Conservation (phyloP, 1,284 basidiomycete genomes). For the Malassezia dermatis region DNA sequence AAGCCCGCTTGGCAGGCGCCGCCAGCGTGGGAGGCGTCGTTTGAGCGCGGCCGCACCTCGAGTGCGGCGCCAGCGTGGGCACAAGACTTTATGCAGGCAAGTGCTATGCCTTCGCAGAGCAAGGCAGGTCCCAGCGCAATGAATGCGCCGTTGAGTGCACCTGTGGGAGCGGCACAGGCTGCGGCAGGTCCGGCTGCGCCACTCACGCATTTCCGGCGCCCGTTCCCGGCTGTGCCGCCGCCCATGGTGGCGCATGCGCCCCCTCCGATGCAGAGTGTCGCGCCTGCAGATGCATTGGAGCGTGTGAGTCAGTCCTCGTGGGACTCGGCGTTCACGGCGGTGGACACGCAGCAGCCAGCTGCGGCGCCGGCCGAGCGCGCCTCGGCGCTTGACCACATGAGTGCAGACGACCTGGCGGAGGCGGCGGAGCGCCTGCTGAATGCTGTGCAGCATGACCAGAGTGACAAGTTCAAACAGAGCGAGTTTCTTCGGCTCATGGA, state of each 20-base stretch:
- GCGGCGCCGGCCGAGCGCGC: conserved; percentile 1
- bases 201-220: background rate
- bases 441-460: conserved; percentile 53
- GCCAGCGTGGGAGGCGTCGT: conserved; percentile 24
- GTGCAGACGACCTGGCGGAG: conserved; percentile 46
- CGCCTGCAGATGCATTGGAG: background rate
- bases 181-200: background rate
- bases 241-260: conserved; percentile 13
- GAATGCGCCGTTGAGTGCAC: background rate
- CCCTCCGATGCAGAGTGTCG: conserved; percentile 12
- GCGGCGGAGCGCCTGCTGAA: conserved; percentile 48
- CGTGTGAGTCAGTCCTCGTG: conserved; percentile 25
- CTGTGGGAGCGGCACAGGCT: background rate
- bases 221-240: background rate
- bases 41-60: conserved; percentile 15
- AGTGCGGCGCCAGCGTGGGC: conserved; percentile 25
- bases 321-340: conserved; percentile 41
- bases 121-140: background rate
- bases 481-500: conserved; percentile 78
- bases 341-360: conserved; percentile 16
- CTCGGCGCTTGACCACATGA: conserved; percentile 18
- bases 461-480: conserved; percentile 78
- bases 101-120: background rate
- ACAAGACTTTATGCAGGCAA: conserved; percentile 24
- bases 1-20: conserved; percentile 11